Evolutionary conservation across 805 yeast species (phyloP), one percentile per base, ranked within the genome.

Genomic region (Saccharomycopsis javanensis): DNA sequence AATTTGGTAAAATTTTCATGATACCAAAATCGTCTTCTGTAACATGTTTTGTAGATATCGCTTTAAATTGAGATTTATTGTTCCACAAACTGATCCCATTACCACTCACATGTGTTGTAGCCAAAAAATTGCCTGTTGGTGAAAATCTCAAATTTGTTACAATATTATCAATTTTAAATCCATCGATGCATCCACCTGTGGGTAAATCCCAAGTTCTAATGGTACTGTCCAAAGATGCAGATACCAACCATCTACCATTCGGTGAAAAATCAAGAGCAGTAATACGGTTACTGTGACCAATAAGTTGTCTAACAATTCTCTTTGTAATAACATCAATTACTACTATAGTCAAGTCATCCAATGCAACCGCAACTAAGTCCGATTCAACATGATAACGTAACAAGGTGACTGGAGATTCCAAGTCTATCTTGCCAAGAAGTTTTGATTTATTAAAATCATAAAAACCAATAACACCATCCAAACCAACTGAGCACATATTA

Each of bases 131-230:
- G 50, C 96, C 96, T 57, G 82, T 76, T 1, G 95, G 95, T 15
- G 97, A 87, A 62, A 94, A 79, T 65, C 84, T 81, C 33, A 95
- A 75, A 56, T 79, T 75, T 0, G 97, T 89, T 2, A 86, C 96
- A n/a, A 90, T 91, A 63, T 77, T 81, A 1, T 85, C 82, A 27
- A 94, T 77, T 55, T 75, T 72, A 16, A 92, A 83, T 61, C 97
- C 97, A 72, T 94, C 99, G 57, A 94, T 89, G 70, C 98, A 92
- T 0, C 91, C 88, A 53, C 99, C 98, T 1, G 97, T 86, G 46
- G 98, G 98, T 59, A 94, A 78, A 69, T 94, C 98, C 98, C 98
- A 94, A 0, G 97, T 89, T 66, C 99, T 80, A 53, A 94, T 75
- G 0, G 98, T 90, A 1, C 88, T 78, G 68, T 94, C 99, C 60